A percentile compares a stretch with the other conserved stretches of the same genome.
Evolutionary conservation across 129 eudicot species (phyloP).

Genomic region (Centella asiatica): DNA sequence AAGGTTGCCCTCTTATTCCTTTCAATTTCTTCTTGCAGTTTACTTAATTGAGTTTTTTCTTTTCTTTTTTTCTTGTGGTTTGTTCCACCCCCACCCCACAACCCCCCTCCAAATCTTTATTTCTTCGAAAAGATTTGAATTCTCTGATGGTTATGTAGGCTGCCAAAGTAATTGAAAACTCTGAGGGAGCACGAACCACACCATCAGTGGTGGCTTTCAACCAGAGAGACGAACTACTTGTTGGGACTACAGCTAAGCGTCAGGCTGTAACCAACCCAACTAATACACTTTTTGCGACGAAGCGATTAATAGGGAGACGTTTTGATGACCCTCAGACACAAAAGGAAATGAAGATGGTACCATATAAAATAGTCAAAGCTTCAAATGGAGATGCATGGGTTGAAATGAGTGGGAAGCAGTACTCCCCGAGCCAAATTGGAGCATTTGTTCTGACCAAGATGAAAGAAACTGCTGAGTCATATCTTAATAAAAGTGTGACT

Average conservation of each 20-base stretch:
- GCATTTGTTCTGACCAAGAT: constrained; percentile 39
- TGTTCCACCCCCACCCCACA: background rate
- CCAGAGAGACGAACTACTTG: constrained; percentile 31
- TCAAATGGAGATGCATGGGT: constrained; percentile 55
- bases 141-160: constrained; percentile 15
- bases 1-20: constrained; percentile 20
- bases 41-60: too few species aligned
- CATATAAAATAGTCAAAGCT: constrained; percentile 35
- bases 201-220: constrained; percentile 38
- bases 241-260: constrained; percentile 39
- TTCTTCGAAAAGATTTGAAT: background rate
- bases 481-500: constrained; percentile 22
- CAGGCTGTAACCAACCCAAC: constrained; percentile 42
- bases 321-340: constrained; percentile 45
- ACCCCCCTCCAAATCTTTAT: too few species aligned
- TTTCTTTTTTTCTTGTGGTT: background rate
- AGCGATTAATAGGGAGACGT: constrained; percentile 45
- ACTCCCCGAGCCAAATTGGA: constrained; percentile 29
- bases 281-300: constrained; percentile 38
- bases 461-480: constrained; percentile 38
- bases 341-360: constrained; percentile 45
- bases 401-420: constrained; percentile 35
- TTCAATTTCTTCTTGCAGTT: background rate
- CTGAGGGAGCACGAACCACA: constrained; percentile 41
- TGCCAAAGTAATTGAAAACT: constrained; percentile 39